Conservation (phyloP, 2,329 filamentous ascomycete species). For the Diaporthe sp. region DNA sequence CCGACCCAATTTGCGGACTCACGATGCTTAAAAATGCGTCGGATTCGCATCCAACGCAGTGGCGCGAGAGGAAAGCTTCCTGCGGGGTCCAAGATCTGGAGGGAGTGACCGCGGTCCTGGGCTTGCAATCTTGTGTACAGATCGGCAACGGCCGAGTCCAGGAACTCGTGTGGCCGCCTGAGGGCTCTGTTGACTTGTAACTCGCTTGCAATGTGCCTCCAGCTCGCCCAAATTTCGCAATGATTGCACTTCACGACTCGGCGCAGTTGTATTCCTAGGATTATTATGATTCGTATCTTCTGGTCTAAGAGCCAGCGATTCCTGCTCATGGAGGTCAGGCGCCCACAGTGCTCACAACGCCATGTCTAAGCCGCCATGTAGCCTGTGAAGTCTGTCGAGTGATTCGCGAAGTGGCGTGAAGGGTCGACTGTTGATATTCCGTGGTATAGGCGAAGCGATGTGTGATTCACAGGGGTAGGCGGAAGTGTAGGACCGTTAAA, state of each 20-base stretch:
- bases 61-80: not conserved
- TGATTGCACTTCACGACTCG: not conserved
- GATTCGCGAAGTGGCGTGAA: no score
- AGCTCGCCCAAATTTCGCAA: not conserved
- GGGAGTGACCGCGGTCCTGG: not conserved
- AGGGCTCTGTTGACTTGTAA: conserved; percentile 1
- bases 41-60: not conserved
- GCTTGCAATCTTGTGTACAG: not conserved
- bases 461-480: not conserved
- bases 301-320: rapidly evolving
- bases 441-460: no score
- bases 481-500: no score
- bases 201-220: not conserved
- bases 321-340: not conserved
- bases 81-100: no score
- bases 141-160: not conserved
- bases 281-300: no score
- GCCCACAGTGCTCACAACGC: not conserved
- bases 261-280: rapidly evolving
- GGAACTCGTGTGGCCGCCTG: not conserved
- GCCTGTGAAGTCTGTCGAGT: not conserved
- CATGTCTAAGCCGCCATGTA: not conserved
- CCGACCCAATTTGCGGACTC: not conserved
- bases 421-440: not conserved
- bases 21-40: not conserved